Conservation (phyloP, 2,329 filamentous ascomycete genomes). For the Cladosporium oxysporum region DNA sequence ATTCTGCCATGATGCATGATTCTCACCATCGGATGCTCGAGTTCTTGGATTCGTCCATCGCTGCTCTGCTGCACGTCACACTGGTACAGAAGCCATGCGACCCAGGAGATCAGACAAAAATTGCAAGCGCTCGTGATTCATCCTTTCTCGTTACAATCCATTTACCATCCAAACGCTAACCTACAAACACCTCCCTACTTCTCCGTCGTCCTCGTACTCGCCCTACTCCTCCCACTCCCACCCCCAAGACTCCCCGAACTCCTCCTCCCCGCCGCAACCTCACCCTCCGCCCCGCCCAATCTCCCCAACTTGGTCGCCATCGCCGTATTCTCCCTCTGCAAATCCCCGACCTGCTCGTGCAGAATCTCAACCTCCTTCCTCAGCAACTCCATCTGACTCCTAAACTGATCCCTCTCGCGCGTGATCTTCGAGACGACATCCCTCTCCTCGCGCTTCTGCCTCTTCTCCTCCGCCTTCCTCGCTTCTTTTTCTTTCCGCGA, state of each 20-base stretch:
- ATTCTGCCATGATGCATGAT: no score
- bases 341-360: constrained; percentile 53
- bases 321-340: constrained; percentile 60
- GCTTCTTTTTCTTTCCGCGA: constrained; percentile 37
- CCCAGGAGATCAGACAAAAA: no score
- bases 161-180: background rate
- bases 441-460: constrained; percentile 50
- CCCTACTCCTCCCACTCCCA: constrained; percentile 5
- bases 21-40: no score
- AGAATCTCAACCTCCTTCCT: constrained; percentile 54
- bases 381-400: constrained; percentile 47
- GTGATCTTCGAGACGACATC: constrained; percentile 49
- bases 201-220: constrained; percentile 6
- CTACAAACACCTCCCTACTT: background rate
- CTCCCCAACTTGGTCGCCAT: constrained; percentile 45
- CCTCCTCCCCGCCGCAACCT: constrained; percentile 5
- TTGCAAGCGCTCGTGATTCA: background rate
- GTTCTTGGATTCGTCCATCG: no score
- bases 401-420: constrained; percentile 51
- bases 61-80: no score
- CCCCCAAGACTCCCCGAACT: constrained; percentile 5
- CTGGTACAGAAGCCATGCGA: no score
- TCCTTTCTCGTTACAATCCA: background rate
- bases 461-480: constrained; percentile 48
- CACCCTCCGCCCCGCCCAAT: constrained; percentile 22